Base-by-base conservation (phyloP, 2,329 filamentous ascomycete genomes). In the Dactylellina drechsleri region DNA sequence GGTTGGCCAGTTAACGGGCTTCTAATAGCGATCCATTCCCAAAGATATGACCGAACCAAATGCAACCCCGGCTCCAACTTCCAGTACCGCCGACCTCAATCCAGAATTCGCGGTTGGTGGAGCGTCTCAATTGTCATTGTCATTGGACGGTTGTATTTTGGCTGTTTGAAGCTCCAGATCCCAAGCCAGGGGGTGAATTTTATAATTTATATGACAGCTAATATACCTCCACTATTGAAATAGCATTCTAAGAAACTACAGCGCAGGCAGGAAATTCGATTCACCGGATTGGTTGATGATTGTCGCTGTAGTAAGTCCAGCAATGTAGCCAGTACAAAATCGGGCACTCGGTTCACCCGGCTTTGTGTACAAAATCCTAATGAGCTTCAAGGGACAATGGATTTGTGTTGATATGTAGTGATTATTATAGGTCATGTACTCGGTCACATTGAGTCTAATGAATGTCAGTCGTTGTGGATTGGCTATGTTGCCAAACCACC, bases 251-350 rank as follows among this genome's bases (percentile, higher is more conserved):
- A 57, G 52, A 52, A 26, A 31, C 18, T 26, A 12, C 8, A 62
- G 66, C 20, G 57, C 28, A n/a, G 57, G 58, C 18, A 26, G 20
- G 4, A 61, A 41, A 56, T 28, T 70, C 15, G 66, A 70, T 15
- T 56, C 57, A n/a, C 23, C 23, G 40, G 66, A 70, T 54, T 62
- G 66, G 66, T n/a, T 62, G 4, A 62, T 70, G 57, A 26, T 71
- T 36, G 15, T 64, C 36, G 53, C 23, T 23, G n/a, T 65, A 53
- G 59, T 72, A 65, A 23, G 67, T 49, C 8, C 45, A 28, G 6
- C 5, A 7, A 36, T 10, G 31, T 36, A 36, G 5, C 31, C 31
- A 10, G 10, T 36, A 36, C 31, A 36, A 36, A 36, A 36, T 36
- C 10, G 31, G 31, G 31, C 6, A 7, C 31, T 36, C 6, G 10